phyloP scores from a whole-genome alignment of 768 basidiomycete species.

The Leccinum longicurvipes region DNA sequence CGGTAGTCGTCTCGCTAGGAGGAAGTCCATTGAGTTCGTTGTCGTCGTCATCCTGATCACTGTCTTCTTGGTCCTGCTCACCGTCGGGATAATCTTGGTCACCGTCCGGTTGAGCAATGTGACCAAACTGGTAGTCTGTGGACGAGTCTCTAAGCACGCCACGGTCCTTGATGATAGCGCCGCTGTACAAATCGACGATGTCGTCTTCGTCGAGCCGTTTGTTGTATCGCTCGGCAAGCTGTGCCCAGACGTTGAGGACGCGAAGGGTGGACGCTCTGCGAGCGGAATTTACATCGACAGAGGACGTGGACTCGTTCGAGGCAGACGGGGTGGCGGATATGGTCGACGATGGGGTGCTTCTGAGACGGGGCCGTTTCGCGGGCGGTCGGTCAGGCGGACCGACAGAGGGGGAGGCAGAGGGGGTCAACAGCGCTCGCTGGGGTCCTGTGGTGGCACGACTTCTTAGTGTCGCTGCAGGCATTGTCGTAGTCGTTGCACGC shows the following conservation, averaged over 20 bases:
- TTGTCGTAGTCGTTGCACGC: conserved; percentile 9
- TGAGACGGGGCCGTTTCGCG: conserved; percentile 47
- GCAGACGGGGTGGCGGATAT: conserved; percentile 35
- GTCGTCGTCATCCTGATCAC: conserved; percentile 47
- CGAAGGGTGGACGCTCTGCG: conserved; percentile 52
- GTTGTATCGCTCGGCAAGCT: conserved; percentile 65
- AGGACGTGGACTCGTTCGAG: conserved; percentile 26
- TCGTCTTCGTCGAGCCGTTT: conserved; percentile 74
- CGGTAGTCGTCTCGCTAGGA: conserved; percentile 22
- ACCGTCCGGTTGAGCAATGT: conserved; percentile 40
- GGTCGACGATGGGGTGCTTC: conserved; percentile 43
- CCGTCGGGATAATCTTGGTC: conserved; percentile 39
- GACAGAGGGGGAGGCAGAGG: conserved; percentile 29
- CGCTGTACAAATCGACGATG: conserved; percentile 65
- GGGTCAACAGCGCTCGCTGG: conserved; percentile 18
- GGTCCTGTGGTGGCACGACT: conserved; percentile 6
- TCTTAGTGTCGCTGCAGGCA: conserved; percentile 7
- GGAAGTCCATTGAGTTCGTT: conserved; percentile 61
- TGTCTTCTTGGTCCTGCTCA: conserved; percentile 42
- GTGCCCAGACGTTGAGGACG: conserved; percentile 60
- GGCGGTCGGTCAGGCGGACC: conserved; percentile 38
- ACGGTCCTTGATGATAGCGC: conserved; percentile 62
- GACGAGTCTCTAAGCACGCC: conserved; percentile 53
- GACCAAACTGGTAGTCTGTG: conserved; percentile 49
- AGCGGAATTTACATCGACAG: conserved; percentile 48